Percentiles rank a stretch among this genome's conserved stretches.
Evolutionary conservation across 805 yeast genomes (phyloP).

Genomic region (Saccharomycopsis synnaedendra): DNA sequence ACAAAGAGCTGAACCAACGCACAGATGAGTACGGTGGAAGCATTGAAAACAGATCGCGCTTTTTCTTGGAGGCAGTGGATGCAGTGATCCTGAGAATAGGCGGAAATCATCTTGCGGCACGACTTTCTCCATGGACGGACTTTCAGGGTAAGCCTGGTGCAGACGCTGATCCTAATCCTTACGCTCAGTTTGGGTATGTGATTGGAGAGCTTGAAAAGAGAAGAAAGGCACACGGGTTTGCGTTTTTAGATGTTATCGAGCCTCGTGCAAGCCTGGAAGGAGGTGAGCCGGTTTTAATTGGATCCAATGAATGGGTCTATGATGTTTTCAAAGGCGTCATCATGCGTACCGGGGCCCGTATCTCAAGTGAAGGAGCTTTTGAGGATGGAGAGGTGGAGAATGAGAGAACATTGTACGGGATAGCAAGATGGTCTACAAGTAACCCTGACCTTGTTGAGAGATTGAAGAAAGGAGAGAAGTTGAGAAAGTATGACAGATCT

Average conservation of each 20-base stretch:
- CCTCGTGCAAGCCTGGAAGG: neutral
- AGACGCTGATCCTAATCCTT: neutral
- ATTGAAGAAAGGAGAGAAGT: conserved; percentile 25
- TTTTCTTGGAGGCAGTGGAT: conserved; percentile 36
- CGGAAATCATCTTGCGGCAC: conserved; percentile 29
- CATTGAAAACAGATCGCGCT: conserved; percentile 43
- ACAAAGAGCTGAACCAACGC: conserved; percentile 36
- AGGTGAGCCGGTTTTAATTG: neutral
- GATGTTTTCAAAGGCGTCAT: neutral
- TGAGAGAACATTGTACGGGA: conserved; percentile 28
- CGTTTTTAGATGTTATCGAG: neutral
- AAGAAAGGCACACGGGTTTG: neutral
- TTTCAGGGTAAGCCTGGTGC: conserved; percentile 28
- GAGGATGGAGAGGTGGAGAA: conserved; percentile 16
- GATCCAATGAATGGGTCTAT: neutral
- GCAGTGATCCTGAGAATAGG: conserved; percentile 42
- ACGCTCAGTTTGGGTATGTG: neutral
- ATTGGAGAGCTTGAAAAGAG: neutral
- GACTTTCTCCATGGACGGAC: conserved; percentile 36
- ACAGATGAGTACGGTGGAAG: conserved; percentile 56
- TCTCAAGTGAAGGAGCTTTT: neutral
- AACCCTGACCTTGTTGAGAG: conserved; percentile 34
- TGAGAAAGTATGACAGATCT: conserved; percentile 24
- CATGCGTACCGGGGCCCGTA: neutral
- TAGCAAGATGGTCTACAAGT: conserved; percentile 18